These are phyloP conservation scores for Gynochthodes officinalis DNA, from an alignment of 257 asterid genomes.

Conservation along the genomic window DNA sequence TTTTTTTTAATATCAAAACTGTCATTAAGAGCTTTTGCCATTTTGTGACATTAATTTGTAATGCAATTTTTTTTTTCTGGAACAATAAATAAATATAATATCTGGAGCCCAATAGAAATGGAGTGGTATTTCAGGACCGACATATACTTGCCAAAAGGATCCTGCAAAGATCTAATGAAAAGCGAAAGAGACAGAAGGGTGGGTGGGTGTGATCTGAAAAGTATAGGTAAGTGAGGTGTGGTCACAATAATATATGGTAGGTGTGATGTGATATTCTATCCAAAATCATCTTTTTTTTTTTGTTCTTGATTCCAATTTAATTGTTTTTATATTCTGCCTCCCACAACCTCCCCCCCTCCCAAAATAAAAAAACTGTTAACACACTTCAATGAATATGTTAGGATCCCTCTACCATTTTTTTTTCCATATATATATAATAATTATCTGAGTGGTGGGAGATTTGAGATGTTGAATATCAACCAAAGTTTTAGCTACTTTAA, in stretches of 20 bases:
- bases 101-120: not conserved
- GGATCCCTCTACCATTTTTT: too few relatives aligned
- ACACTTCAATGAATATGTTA: too few relatives aligned
- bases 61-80: too few relatives aligned
- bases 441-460: too few relatives aligned
- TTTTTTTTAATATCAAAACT: not conserved
- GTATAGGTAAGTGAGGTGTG: constrained; percentile 16
- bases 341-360: too few relatives aligned
- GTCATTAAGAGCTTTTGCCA: not conserved
- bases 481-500: too few relatives aligned
- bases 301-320: not conserved
- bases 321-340: not conserved
- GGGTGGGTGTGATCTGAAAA: constrained; percentile 13
- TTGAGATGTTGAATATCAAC: too few relatives aligned
- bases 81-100: too few relatives aligned
- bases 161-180: not conserved
- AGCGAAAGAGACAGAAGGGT: not conserved
- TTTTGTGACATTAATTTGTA: too few relatives aligned
- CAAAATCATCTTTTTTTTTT: not conserved
- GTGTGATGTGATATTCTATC: constrained; percentile 18
- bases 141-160: not conserved
- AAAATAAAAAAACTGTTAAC: too few relatives aligned
- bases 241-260: constrained; percentile 8
- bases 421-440: too few relatives aligned
- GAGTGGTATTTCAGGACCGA: not conserved